phyloP scores from a whole-genome alignment of 176 grass and related monocot genomes.

The Paspalum notatum region DNA sequence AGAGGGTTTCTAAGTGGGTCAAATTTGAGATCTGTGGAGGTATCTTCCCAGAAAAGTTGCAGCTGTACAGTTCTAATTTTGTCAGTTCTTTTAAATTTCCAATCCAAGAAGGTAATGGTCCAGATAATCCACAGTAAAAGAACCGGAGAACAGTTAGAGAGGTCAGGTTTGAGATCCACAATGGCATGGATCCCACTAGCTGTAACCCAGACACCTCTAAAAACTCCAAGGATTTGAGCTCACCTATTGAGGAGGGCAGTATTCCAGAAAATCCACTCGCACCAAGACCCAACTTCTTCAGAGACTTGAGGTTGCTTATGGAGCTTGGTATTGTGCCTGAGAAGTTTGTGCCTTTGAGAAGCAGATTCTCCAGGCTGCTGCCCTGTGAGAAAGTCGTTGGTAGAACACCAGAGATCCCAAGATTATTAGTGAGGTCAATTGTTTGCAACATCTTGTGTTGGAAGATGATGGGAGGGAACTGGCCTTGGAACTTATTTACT shows the following conservation, averaged over 20 bases:
- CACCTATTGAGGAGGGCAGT: neutral
- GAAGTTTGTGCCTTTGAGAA: constrained; percentile 41
- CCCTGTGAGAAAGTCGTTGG: too few species aligned
- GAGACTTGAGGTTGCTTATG: constrained; percentile 30
- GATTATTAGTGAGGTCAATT: constrained; percentile 39
- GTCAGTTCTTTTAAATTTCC: constrained; percentile 33
- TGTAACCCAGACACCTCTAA: neutral
- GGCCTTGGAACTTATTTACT: constrained; percentile 26
- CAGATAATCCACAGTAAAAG: constrained; percentile 34
- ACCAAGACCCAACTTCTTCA: constrained; percentile 33
- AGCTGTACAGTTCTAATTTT: neutral
- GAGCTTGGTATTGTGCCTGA: constrained; percentile 37
- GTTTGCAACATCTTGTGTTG: constrained; percentile 29
- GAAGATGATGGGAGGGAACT: constrained; percentile 34
- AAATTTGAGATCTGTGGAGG: constrained; percentile 42
- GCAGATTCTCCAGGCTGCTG: constrained; percentile 32
- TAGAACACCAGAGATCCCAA: constrained; percentile 32
- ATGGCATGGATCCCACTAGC: neutral
- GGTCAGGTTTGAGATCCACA: neutral
- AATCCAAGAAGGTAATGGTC: constrained; percentile 30
- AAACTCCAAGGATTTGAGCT: neutral
- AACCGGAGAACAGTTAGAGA: neutral
- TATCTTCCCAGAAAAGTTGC: constrained; percentile 30
- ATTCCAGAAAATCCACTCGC: neutral
- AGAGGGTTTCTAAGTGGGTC: constrained; percentile 39